phyloP scores from a whole-genome alignment of 2,329 filamentous ascomycete genomes.

The Apiospora aurea region DNA sequence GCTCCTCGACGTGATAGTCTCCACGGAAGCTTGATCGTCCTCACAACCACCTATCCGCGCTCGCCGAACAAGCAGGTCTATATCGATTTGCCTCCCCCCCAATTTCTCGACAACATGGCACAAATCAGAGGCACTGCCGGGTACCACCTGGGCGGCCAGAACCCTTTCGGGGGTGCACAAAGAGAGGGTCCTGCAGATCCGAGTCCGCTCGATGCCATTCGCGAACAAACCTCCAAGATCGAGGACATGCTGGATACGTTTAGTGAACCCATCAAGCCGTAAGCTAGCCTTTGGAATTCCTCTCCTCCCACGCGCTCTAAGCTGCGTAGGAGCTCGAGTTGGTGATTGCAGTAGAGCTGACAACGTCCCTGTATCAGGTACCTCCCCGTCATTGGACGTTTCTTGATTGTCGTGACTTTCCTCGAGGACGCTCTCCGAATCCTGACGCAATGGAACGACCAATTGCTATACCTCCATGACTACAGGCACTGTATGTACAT shows the following conservation, averaged over 20 bases:
- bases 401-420: constrained; percentile 98
- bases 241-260: constrained; percentile 89
- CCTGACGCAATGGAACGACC: constrained; percentile 96
- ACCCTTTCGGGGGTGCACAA: constrained; percentile 71
- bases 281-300: constrained; percentile 49
- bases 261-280: constrained; percentile 95
- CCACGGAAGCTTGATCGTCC: background rate
- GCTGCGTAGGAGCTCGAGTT: background rate
- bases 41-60: background rate
- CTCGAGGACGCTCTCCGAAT: constrained; percentile 96
- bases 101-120: constrained; percentile 43
- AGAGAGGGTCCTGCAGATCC: constrained; percentile 71
- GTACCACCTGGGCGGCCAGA: constrained; percentile 82
- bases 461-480: constrained; percentile 90
- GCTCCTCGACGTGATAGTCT: constrained; percentile 4
- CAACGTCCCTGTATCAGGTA: constrained; percentile 63
- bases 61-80: constrained; percentile 20
- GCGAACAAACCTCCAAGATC: constrained; percentile 97
- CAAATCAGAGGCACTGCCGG: constrained; percentile 72
- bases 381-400: constrained; percentile 92
- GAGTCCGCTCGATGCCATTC: constrained; percentile 84
- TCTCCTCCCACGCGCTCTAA: background rate
- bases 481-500: constrained; percentile 84
- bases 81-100: background rate
- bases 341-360: constrained; percentile 19